Base-by-base conservation (phyloP, 1,139 yeast genomes). In the Nakaseomyces uthaithaninus region DNA sequence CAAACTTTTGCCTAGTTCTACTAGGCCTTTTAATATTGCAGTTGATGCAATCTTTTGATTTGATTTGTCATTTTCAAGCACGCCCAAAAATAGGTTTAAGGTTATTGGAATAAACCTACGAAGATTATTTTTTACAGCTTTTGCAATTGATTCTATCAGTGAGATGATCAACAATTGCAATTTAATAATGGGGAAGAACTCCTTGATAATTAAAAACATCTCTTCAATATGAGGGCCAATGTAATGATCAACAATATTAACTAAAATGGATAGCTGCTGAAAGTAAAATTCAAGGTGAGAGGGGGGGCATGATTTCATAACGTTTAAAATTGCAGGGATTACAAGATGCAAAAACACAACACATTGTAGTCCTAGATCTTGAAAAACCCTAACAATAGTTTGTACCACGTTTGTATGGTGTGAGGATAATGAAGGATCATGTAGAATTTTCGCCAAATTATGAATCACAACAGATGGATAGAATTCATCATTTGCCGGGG, bases 381-480 rank as follows among this genome's bases (percentile, higher is more conserved):
- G 87, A 66, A 87, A 87, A 38, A 91, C 86, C 55, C 84, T 80
- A 74, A 89, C 80, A 37, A 91, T 82, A 0, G 97, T 94, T 53
- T 86, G 95, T 10, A 87, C 84, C 26, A 86, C 94, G 33, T 85
- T 81, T 5, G 91, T 83, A 57, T 93, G 97, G 54, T 89, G 95
- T 0, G 85, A 69, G 12, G 84, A 79, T 44, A 91, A 68, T 0
- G 96, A 85, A 1, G 84, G 77, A 59, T 93, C 98, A 49, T 81
- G 80, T 38, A 91, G 64, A 19, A 91, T 80, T 45, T 80, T 82
- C 78, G 89, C 75, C 47, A 93, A 66, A 14, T 87, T 84, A 27
- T 79, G 80, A 33, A 91, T 84, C 1, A 93, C 97, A 17, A 93
- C 97, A 0, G 96, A 87, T 3, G 97, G 96, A 54, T 86, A 89